Evolutionary conservation across 2,329 filamentous ascomycete genomes (phyloP).

Genomic region (Pseudocercospora musae): DNA sequence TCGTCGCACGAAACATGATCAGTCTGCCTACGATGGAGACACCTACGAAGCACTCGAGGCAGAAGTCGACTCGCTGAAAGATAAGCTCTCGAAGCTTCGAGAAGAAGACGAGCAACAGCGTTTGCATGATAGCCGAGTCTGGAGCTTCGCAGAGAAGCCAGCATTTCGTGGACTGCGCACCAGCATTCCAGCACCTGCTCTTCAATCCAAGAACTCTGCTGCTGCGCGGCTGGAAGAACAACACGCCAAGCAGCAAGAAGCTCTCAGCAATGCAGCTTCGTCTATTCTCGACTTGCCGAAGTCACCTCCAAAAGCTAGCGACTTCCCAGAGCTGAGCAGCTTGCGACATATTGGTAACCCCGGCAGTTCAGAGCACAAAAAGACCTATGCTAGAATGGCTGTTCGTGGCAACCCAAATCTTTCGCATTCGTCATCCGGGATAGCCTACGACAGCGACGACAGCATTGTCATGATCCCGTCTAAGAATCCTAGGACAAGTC

Average conservation of each 20-base stretch:
- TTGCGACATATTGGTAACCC: not conserved
- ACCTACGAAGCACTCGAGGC: slow-evolving; percentile 23
- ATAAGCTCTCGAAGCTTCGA: slow-evolving; percentile 16
- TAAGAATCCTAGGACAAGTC: not conserved
- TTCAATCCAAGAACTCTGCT: slow-evolving; percentile 4
- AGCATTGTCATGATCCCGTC: not conserved
- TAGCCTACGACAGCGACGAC: not conserved
- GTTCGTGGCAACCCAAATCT: not conserved
- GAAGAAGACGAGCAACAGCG: not conserved
- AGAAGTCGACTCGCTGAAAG: slow-evolving; percentile 25
- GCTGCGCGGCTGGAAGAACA: slow-evolving; percentile 20
- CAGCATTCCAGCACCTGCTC: slow-evolving; percentile 2
- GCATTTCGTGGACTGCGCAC: not conserved
- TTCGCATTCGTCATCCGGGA: not conserved
- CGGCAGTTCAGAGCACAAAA: not conserved
- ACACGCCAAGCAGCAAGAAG: slow-evolving; percentile 11
- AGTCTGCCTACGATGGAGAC: slow-evolving; percentile 6
- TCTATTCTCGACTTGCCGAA: not conserved
- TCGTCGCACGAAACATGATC: slow-evolving; percentile 1
- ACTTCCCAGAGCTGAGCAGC: slow-evolving; percentile 22
- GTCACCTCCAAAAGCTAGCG: slow-evolving; percentile 11
- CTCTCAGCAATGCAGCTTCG: not conserved
- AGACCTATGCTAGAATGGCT: not conserved
- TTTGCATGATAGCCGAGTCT: not conserved
- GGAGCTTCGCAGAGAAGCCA: not conserved